Evolutionary conservation across 306 rosid species (phyloP), one percentile per base, ranked within the genome.

Genomic region (Glycine tomentella): DNA sequence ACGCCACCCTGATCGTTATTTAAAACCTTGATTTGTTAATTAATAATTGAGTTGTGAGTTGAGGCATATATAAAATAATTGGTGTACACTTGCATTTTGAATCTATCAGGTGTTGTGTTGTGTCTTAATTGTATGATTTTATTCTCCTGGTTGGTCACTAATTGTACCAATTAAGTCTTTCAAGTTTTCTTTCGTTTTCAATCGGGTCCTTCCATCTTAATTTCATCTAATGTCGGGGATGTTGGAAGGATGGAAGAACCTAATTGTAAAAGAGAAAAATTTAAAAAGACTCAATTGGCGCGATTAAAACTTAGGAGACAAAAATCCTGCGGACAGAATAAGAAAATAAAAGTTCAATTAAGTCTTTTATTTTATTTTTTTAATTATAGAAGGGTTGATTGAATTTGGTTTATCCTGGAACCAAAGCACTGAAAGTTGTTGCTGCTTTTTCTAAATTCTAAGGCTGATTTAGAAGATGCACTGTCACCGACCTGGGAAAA

Each of bases 391-490:
- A 25, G 34, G 36, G 17, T 58, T 57, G 25, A 70, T 65, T 65
- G 49, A 59, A 55, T 42, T 81, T 74, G 74, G 55, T 81, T 66
- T 48, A 15, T 74, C 12, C 34, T 46, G 9, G 52, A 53, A 76
- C 25, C 45, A 42, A 51, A 72, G 50, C 14, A 45, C 74, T 55
- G 67, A 84, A 10, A 48, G 33, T 20, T 55, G 5, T 74, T 66
- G 6, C 31, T 25, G 31, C 1, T 25, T 25, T 58, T 42, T 57
- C 13, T 10, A 1, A 50, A 16, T 34, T 64, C 6, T 6, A 67
- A 92, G 97, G 99, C 97, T 79, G 97, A 95, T 77, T 92, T 93
- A 77, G 99, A 95, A 84, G 99, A 95, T 89, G 97, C 99, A 48
- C 87, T 95, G 0, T 95, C 99, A 52, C 99, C 99, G 0, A 95